phyloP scores from a whole-genome alignment of 495 filamentous ascomycete species.

The Aspergillus mulundensis region DNA sequence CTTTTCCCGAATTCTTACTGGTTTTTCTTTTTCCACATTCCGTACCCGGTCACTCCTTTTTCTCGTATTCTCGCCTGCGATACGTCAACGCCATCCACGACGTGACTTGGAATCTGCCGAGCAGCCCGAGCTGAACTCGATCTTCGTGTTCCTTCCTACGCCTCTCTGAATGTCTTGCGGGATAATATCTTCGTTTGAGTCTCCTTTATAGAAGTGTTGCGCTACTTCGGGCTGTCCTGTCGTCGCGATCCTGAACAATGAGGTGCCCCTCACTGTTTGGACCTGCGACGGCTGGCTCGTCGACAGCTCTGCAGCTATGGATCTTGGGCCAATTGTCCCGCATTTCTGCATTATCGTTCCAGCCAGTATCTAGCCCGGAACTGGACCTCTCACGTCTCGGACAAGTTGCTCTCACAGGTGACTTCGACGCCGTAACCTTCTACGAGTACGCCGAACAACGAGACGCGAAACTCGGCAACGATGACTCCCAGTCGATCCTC shows the following conservation, averaged over 20 bases:
- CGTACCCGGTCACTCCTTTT: slow-evolving; percentile 31
- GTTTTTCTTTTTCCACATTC: slow-evolving; percentile 31
- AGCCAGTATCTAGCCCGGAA: slow-evolving; percentile 66
- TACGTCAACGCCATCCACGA: slow-evolving; percentile 14
- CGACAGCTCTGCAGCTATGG: slow-evolving; percentile 37
- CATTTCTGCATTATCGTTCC: slow-evolving; percentile 64
- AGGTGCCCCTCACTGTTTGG: slow-evolving; percentile 54
- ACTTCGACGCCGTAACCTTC: slow-evolving; percentile 87
- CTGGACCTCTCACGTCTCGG: slow-evolving; percentile 81
- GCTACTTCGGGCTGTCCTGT: slow-evolving; percentile 37
- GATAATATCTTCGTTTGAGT: slow-evolving; percentile 3
- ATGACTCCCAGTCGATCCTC: slow-evolving; percentile 79
- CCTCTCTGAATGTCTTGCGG: not conserved
- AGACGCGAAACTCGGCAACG: slow-evolving; percentile 58
- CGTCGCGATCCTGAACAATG: slow-evolving; percentile 49
- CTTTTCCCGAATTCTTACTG: slow-evolving; percentile 24
- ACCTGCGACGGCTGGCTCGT: slow-evolving; percentile 48
- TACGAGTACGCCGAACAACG: slow-evolving; percentile 81
- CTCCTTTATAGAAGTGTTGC: slow-evolving; percentile 13
- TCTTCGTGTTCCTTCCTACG: slow-evolving; percentile 7
- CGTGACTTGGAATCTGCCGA: slow-evolving; percentile 8
- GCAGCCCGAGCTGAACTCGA: not conserved
- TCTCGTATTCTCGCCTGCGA: slow-evolving; percentile 24
- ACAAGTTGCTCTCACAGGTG: slow-evolving; percentile 78
- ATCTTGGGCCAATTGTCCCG: slow-evolving; percentile 39